Conservation (phyloP, 495 filamentous ascomycete genomes). For the Aspergillus diversus region DNA sequence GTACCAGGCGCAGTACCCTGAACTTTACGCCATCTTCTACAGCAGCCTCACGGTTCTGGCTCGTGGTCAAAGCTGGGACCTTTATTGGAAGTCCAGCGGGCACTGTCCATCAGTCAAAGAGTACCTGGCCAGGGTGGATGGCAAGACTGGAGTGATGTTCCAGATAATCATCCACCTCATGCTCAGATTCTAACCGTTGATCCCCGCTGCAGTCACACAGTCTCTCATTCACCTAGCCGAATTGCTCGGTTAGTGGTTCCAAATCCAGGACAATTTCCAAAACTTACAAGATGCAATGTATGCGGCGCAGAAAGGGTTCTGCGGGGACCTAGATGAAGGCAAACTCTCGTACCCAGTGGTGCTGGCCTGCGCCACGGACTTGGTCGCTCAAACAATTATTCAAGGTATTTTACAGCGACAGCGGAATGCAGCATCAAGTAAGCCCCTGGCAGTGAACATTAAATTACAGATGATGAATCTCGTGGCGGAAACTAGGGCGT, state of each 20-base stretch:
- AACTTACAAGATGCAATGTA: slow-evolving; percentile 70
- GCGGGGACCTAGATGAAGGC: slow-evolving; percentile 88
- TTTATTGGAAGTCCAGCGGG: slow-evolving; percentile 31
- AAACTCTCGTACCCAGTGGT: slow-evolving; percentile 94
- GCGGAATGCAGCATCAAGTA: neutral
- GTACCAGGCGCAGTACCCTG: neutral
- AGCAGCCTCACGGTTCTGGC: slow-evolving; percentile 23
- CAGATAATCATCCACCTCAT: slow-evolving; percentile 29
- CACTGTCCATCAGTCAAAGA: slow-evolving; percentile 26
- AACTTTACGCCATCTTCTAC: slow-evolving; percentile 3
- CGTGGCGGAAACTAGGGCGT: neutral
- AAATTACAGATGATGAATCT: neutral
- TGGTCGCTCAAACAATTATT: neutral
- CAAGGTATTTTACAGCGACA: neutral
- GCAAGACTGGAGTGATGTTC: slow-evolving; percentile 39
- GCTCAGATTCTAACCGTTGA: neutral
- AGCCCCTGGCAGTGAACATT: neutral
- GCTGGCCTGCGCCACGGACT: slow-evolving; percentile 27
- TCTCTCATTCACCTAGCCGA: neutral
- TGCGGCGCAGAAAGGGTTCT: slow-evolving; percentile 79
- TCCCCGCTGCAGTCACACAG: too few relatives aligned
- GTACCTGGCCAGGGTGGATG: slow-evolving; percentile 35
- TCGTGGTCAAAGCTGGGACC: slow-evolving; percentile 34
- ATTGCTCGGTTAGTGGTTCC: slow-evolving; percentile 56
- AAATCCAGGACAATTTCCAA: slow-evolving; percentile 87